phyloP scores from a whole-genome alignment of 1,284 basidiomycete species.

The Fomitiporia mediterranea region DNA sequence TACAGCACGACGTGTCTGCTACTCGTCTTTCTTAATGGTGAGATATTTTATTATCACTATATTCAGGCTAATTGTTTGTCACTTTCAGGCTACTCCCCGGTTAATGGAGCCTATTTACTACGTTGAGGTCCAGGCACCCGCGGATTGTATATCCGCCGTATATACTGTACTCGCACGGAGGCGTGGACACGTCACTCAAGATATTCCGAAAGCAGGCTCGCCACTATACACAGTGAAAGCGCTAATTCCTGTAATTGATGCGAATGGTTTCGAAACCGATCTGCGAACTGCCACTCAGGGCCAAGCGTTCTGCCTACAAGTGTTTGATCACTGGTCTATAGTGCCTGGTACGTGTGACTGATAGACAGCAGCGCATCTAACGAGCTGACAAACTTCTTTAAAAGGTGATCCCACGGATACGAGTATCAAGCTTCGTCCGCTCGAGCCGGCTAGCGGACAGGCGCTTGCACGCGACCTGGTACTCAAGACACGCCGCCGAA shows the following conservation, averaged over 20 bases:
- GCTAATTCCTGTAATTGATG: slow-evolving; percentile 95
- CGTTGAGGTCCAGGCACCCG: slow-evolving; percentile 96
- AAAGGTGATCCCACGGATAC: slow-evolving; percentile 94
- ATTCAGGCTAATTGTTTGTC: slow-evolving; percentile 16
- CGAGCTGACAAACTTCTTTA: slow-evolving; percentile 23
- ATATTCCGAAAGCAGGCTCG: slow-evolving; percentile 95
- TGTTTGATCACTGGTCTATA: slow-evolving; percentile 98
- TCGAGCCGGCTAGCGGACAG: slow-evolving; percentile 96
- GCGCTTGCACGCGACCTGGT: slow-evolving; percentile 89
- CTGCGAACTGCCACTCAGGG: slow-evolving; percentile 95
- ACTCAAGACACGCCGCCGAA: slow-evolving; percentile 93
- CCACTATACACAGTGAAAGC: slow-evolving; percentile 98
- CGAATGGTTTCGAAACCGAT: slow-evolving; percentile 99
- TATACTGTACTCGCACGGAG: slow-evolving; percentile 96
- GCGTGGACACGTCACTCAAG: slow-evolving; percentile 96
- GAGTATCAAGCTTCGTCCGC: slow-evolving; percentile 88
- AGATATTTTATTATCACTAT: slow-evolving; percentile 24
- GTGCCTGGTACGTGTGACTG: slow-evolving; percentile 71
- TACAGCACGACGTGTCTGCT: slow-evolving; percentile 94
- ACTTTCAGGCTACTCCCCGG: slow-evolving; percentile 74
- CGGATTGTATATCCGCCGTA: slow-evolving; percentile 97
- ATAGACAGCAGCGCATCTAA: not conserved
- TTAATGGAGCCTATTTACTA: slow-evolving; percentile 97
- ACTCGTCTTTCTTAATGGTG: slow-evolving; percentile 98
- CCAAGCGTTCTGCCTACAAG: slow-evolving; percentile 94